Conservation (phyloP, 2,329 filamentous ascomycete genomes). For the Penicillium sp. region DNA sequence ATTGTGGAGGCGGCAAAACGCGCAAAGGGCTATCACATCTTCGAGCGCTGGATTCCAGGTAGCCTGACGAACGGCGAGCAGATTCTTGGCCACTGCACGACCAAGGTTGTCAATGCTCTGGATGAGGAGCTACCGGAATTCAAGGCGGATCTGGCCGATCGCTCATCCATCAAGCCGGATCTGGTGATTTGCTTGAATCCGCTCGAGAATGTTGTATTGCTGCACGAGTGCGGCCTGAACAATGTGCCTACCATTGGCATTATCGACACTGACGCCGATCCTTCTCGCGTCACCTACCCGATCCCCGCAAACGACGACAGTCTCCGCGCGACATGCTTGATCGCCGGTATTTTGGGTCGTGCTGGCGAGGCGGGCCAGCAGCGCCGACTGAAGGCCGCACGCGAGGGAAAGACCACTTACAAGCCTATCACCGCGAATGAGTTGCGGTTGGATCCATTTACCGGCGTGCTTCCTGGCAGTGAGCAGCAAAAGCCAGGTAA, state of each 20-base stretch:
- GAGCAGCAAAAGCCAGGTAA: slow-evolving; percentile 9
- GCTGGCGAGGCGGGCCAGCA: slow-evolving; percentile 73
- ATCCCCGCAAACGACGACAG: slow-evolving; percentile 98
- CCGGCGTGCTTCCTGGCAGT: slow-evolving; percentile 12
- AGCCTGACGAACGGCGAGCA: slow-evolving; percentile 88
- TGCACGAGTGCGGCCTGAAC: slow-evolving; percentile 84
- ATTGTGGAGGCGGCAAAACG: slow-evolving; percentile 76
- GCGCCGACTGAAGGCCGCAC: slow-evolving; percentile 59
- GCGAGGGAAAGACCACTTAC: slow-evolving; percentile 58
- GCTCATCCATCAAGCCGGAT: slow-evolving; percentile 71
- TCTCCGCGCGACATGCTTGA: slow-evolving; percentile 71
- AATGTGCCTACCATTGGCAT: slow-evolving; percentile 91
- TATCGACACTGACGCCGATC: slow-evolving; percentile 88
- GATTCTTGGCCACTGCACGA: slow-evolving; percentile 64
- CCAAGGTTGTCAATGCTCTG: slow-evolving; percentile 69
- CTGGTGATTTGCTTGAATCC: slow-evolving; percentile 90
- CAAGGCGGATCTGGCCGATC: slow-evolving; percentile 57
- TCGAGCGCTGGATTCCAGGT: slow-evolving; percentile 87
- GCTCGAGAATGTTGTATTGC: slow-evolving; percentile 78
- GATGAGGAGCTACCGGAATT: slow-evolving; percentile 62
- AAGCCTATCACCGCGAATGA: slow-evolving; percentile 21
- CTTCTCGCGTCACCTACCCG: slow-evolving; percentile 90
- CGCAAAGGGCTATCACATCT: slow-evolving; percentile 76
- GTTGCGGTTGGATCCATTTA: slow-evolving; percentile 24
- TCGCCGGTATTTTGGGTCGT: slow-evolving; percentile 76